Evolutionary conservation across 768 basidiomycete genomes (phyloP), one percentile per base, ranked within the genome.

Genomic region (Termitomyces sp.): DNA sequence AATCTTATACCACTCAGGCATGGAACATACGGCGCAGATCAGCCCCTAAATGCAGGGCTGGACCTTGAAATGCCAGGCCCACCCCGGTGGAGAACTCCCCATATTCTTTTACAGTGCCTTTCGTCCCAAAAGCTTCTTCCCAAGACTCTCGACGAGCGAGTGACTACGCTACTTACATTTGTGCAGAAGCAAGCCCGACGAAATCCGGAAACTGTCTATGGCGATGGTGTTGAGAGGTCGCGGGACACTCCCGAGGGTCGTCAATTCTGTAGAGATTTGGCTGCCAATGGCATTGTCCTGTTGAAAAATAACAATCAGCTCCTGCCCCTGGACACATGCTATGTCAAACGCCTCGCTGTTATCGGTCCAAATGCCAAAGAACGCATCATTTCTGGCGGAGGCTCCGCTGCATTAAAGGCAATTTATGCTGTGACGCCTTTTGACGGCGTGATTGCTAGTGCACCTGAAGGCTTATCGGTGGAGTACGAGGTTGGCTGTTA

Each of bases 11-110:
- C 32, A 6, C 41, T 53, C 54, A 87, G 86, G 87, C 84, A 82
- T 63, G 90, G 90, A 16, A 79, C 83, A 0, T 90, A 91, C 65
- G 80, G 85, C 26, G 77, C 86, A n/a, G 84, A 85, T 60, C 76
- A 80, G 56, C 70, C 81, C 12, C 71, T 90, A 53, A 90, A 90
- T 64, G 87, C 88, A 14, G 88, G 89, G 5, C 73, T 91, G 27
- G 86, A 90, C 65, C 79, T 92, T 32, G 87, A 90, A 69, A 90
- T 88, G 87, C 87, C 87, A 2, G 88, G 89, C 2, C 79, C 80
- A 20, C 81, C 85, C 57, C 83, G 86, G 43, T 89, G 87, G 88
- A 79, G 89, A 53, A 82, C 77, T 0, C 72, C 66, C 16, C 55
- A 66, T 4, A 72, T 79, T 32, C 69, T 77, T 18, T 63, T 73